Evolutionary conservation across 2,329 filamentous ascomycete species (phyloP).

Genomic region (Fusarium sp.): DNA sequence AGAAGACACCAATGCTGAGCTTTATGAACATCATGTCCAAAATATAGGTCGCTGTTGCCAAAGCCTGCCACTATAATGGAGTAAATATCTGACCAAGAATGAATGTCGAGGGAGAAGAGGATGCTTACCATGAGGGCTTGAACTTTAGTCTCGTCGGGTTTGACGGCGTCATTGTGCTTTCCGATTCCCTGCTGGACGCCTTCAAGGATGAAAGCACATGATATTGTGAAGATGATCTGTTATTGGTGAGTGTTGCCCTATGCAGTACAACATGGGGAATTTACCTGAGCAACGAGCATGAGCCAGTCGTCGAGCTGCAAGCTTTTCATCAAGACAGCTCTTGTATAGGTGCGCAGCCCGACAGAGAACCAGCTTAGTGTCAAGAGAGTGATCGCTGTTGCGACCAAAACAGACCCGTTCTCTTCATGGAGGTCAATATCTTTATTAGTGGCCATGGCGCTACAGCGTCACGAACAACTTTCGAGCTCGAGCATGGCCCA

Average conservation of each 20-base stretch:
- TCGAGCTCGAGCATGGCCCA: conserved; percentile 39
- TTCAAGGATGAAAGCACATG: conserved; percentile 59
- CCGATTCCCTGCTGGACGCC: conserved; percentile 60
- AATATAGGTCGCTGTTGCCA: conserved; percentile 63
- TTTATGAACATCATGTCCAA: conserved; percentile 69
- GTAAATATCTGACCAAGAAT: conserved; percentile 17
- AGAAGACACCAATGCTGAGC: conserved; percentile 65
- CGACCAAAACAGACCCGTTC: conserved; percentile 54
- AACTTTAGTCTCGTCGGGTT: conserved; percentile 54
- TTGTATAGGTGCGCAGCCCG: conserved; percentile 58
- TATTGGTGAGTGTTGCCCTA: neutral
- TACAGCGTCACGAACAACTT: conserved; percentile 34
- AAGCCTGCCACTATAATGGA: conserved; percentile 59
- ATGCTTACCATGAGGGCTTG: conserved; percentile 58
- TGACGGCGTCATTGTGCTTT: conserved; percentile 59
- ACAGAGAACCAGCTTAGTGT: conserved; percentile 57
- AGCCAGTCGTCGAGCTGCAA: conserved; percentile 66
- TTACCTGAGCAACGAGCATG: conserved; percentile 62
- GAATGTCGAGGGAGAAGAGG: neutral
- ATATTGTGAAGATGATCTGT: conserved; percentile 60
- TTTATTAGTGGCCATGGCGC: conserved; percentile 48
- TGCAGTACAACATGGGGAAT: conserved; percentile 3
- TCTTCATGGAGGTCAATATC: conserved; percentile 52
- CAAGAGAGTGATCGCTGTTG: conserved; percentile 53
- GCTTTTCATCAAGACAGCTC: conserved; percentile 56